phyloP scores from a whole-genome alignment of 2,329 filamentous ascomycete species.

The Exophiala bonariae region DNA sequence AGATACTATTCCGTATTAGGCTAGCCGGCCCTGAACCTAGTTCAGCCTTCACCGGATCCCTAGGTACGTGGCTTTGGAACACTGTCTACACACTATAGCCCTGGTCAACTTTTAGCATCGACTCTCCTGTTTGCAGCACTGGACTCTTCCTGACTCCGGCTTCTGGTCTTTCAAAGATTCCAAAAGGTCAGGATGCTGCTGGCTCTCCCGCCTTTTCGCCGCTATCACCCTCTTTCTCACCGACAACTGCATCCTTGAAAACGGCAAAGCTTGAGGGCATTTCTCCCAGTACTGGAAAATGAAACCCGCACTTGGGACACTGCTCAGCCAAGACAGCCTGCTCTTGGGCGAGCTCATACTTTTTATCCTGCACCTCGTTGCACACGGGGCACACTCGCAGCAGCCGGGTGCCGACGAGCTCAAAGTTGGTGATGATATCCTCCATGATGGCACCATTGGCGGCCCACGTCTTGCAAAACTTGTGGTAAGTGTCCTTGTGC shows the following conservation, averaged over 20 bases:
- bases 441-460: slow-evolving; percentile 21
- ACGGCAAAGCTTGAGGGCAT: slow-evolving; percentile 20
- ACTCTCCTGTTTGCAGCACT: too few species aligned
- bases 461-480: slow-evolving; percentile 21
- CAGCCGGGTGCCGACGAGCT: slow-evolving; percentile 19
- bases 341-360: slow-evolving; percentile 19
- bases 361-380: slow-evolving; percentile 16
- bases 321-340: slow-evolving; percentile 17
- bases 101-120: too few species aligned
- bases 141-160: too few species aligned
- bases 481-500: slow-evolving; percentile 20
- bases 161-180: too few species aligned
- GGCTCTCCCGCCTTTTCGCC: neutral
- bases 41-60: too few species aligned
- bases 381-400: slow-evolving; percentile 17
- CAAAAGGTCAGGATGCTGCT: too few species aligned
- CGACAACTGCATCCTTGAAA: slow-evolving; percentile 16
- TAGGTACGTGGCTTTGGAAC: too few species aligned
- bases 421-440: slow-evolving; percentile 21
- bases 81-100: too few species aligned
- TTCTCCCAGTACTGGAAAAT: slow-evolving; percentile 17
- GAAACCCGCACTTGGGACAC: slow-evolving; percentile 17
- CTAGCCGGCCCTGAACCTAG: too few species aligned
- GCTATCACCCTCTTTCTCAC: neutral
- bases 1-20: too few species aligned